phyloP scores from a whole-genome alignment of 495 filamentous ascomycete species.

The Neurospora africana region DNA sequence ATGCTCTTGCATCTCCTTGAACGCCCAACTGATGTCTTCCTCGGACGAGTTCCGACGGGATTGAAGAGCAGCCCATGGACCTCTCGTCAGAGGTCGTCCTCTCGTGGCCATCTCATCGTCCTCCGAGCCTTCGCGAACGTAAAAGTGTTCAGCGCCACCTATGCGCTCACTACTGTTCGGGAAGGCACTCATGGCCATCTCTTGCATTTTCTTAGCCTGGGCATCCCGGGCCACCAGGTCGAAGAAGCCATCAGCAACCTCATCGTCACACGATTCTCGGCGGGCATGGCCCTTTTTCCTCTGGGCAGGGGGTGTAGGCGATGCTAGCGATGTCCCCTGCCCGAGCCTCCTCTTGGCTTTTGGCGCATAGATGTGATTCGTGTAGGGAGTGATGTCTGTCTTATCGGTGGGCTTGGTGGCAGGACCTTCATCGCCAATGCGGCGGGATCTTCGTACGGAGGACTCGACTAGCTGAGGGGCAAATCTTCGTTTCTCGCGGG shows the following conservation, averaged over 20 bases:
- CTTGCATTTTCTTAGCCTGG: constrained; percentile 49
- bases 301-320: background rate
- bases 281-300: constrained; percentile 22
- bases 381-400: constrained; percentile 48
- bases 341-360: constrained; percentile 26
- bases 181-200: constrained; percentile 39
- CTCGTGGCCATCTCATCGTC: constrained; percentile 23
- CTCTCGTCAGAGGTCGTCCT: constrained; percentile 24
- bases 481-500: constrained; percentile 38
- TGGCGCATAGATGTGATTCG: constrained; percentile 45
- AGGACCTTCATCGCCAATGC: constrained; percentile 39
- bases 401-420: constrained; percentile 42
- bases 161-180: constrained; percentile 35
- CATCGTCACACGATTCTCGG: constrained; percentile 55
- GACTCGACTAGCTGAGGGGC: constrained; percentile 59
- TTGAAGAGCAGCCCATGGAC: constrained; percentile 22
- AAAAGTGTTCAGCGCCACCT: constrained; percentile 44
- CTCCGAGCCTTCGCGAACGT: constrained; percentile 42
- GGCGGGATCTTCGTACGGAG: constrained; percentile 44
- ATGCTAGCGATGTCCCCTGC: constrained; percentile 16
- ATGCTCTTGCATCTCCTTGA: constrained; percentile 43
- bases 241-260: constrained; percentile 63
- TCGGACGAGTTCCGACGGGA: constrained; percentile 35
- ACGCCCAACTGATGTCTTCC: constrained; percentile 37
- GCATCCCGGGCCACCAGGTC: constrained; percentile 66